Evolutionary conservation across 2,329 filamentous ascomycete genomes (phyloP), one percentile per base, ranked within the genome.

Genomic region (Cryphonectria parasitica): DNA sequence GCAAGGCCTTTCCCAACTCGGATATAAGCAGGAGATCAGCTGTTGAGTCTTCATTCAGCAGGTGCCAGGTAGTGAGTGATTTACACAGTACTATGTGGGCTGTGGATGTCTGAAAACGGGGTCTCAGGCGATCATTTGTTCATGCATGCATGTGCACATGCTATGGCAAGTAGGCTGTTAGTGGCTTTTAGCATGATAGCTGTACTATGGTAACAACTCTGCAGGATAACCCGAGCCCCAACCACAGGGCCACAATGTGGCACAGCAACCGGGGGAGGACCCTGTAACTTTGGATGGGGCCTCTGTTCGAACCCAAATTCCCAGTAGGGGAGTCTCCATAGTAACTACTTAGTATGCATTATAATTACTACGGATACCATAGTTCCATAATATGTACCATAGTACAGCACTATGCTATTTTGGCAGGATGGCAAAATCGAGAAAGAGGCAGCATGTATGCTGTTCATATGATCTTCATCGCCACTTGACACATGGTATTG

Each of bases 391-490:
- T 61, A 36, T n/a, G 34, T n/a, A n/a, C 7, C 2, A 61, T 39
- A 58, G 34, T 34, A 34, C 34, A 34, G 58, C 7, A 19, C 28
- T 31, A 58, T 45, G 43, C 43, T n/a, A 5, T 28, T 28, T 2
- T 54, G 25, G 49, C 52, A 56, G 3, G 22, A 60, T 60, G 49
- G n/a, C n/a, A n/a, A n/a, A n/a, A n/a, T n/a, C n/a, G n/a, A 28
- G 49, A 1, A 25, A 28, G 52, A 56, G 54, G 54, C 54, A 58
- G 45, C 45, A n/a, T 10, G 22, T 52, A 52, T 22, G 2, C 15
- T 45, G 19, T 56, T 6, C 45, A 56, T 15, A 28, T 56, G 54
- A 58, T 58, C 54, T 58, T 58, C 54, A 58, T 58, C 28, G 54
- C 54, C 54, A 58, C 54, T 17, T 34, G 25, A 58, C 28, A 58